Conservation (phyloP, 2,329 filamentous ascomycete species). For the Pyricularia pennisetigena region DNA sequence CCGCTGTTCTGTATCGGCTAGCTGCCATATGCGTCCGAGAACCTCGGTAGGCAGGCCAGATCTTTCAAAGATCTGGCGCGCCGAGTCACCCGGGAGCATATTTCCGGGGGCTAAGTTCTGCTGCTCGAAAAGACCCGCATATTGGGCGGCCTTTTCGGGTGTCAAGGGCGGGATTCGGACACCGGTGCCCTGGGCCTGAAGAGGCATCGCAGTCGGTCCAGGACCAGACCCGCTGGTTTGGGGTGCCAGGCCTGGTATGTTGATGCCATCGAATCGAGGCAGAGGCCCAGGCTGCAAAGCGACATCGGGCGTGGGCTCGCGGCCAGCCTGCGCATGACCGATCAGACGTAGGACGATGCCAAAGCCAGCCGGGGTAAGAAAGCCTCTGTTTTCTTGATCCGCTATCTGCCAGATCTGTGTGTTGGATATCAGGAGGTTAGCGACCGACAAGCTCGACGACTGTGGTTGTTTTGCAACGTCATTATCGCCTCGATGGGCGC, state of each 20-base stretch:
- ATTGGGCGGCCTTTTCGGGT: constrained; percentile 82
- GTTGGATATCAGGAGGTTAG: neutral
- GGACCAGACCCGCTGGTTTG: constrained; percentile 23
- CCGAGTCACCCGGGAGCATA: constrained; percentile 72
- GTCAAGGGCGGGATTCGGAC: constrained; percentile 83
- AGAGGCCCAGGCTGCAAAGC: constrained; percentile 81
- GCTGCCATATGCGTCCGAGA: constrained; percentile 90
- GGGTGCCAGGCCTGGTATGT: constrained; percentile 19
- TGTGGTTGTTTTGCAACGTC: neutral
- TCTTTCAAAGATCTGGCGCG: constrained; percentile 92
- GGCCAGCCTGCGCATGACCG: constrained; percentile 85
- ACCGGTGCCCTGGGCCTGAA: constrained; percentile 46
- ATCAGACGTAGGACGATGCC: constrained; percentile 88
- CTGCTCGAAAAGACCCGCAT: constrained; percentile 81
- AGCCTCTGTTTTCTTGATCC: constrained; percentile 90
- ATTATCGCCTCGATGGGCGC: neutral
- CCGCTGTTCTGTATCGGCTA: constrained; percentile 88
- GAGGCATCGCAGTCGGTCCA: constrained; percentile 23
- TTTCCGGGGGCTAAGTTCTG: constrained; percentile 65
- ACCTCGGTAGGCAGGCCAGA: constrained; percentile 82
- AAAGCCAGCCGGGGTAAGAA: constrained; percentile 87
- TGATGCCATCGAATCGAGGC: constrained; percentile 81
- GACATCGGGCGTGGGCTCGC: constrained; percentile 69
- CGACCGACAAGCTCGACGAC: constrained; percentile 1
- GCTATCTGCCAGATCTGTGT: constrained; percentile 96